Evolutionary conservation across 169 alveolate genomes (phyloP), one percentile per base, ranked within the genome.

Genomic region (Eimeria falciformis): DNA sequence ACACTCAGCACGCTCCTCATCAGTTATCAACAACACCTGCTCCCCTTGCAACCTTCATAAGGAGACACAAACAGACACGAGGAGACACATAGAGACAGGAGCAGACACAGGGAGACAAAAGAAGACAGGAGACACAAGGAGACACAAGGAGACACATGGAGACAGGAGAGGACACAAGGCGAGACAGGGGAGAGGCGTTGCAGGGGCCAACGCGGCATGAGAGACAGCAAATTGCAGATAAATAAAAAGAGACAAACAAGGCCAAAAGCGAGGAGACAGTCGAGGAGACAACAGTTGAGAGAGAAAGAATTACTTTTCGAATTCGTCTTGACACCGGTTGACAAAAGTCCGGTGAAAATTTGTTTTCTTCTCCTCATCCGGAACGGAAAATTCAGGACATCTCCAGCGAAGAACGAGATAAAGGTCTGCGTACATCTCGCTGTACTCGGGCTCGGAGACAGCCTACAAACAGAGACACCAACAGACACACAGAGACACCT

Each of bases 401-500:
- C 94, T 56, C 93, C 92, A 96, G 98, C 79, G 62, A 12, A 93
- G 84, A 5, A 87, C 37, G 33, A 53, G 87, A 91, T 98, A 97
- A 58, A 97, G 91, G 86, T 97, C 99, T 0, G 99, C 97, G 84
- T 97, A 97, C 98, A 97, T 97, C 84, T 97, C 99, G 50, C 97
- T 96, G 97, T 96, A 97, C 58, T 97, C 98, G 56, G 98, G 98
- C 90, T 97, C 99, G 65, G 95, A 92, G 40, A 97, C 97, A 0
- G 99, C 99, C 94, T 97, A 95, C 56, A 62, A 6, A 33, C 27
- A 46, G 50, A 69, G 45, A 11, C 14, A 33, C 37, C 75, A 23
- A n/a, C 53, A 9, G 86, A 9, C 25, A 17, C 9, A 21, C 58
- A 75, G 46, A 58, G 65, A 1, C 37, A 75, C 43, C 6, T 5